Base-by-base conservation (phyloP, 768 basidiomycete genomes). In the Dioszegia crocea region DNA sequence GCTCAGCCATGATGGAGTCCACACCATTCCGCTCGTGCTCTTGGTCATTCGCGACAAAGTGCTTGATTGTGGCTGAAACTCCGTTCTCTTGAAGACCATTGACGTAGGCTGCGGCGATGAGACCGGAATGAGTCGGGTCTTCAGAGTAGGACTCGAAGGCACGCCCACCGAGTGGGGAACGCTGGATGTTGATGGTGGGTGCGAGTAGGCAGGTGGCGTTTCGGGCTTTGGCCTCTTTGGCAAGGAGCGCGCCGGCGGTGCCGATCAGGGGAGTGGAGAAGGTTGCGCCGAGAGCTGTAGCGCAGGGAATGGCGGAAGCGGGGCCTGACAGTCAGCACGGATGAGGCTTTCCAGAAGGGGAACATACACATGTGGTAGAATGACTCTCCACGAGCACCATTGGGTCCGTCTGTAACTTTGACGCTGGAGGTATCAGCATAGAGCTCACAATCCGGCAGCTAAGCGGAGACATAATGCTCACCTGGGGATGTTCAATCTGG, bases 161-260 rank as follows among this genome's bases (percentile, higher is more conserved):
- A 51, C 75, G 56, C 31, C 75, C 75, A 24, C 76, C 73, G 19
- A 78, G 63, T 11, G 74, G 76, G 19, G 57, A 65, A 6, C 87
- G 81, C 69, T 85, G 86, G 39, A 87, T 88, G 70, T 88, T 88
- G 77, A 86, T 86, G 0, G 87, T 88, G 9, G 86, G 87, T 2
- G 85, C 86, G 27, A 88, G 80, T 14, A 88, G 78, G 33, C 86
- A 78, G 36, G 84, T 82, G 19, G 63, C 63, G 3, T 84, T 84
- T 68, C 86, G 86, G 64, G 81, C 77, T 65, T 87, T 86, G 26
- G 85, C 80, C 73, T 88, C 86, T 57, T 82, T 78, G 0, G 80
- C 87, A 47, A 89, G 79, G 53, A 86, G 84, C 11, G 56, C 74
- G 30, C 86, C 87, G 33, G 83, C 82, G 47, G 82, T 66, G 30